phyloP scores from a whole-genome alignment of 768 basidiomycete genomes.

The Candolleomyces efflorescens region DNA sequence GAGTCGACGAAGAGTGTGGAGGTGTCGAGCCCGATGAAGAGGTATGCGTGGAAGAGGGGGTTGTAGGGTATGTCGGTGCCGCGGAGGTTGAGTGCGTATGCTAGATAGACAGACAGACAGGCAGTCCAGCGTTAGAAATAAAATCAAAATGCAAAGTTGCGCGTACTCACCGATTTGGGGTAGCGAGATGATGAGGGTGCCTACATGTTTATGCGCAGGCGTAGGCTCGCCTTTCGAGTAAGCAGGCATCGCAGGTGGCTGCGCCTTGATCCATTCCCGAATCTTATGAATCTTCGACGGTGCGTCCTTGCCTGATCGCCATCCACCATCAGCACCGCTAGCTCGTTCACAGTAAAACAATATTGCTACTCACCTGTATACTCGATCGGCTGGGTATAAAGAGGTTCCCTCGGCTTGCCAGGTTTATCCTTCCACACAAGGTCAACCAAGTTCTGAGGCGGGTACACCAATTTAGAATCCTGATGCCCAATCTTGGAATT shows the following conservation, averaged over 20 bases:
- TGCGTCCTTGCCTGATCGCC: conserved; percentile 51
- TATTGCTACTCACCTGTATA: conserved; percentile 48
- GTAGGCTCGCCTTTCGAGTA: conserved; percentile 63
- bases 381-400: conserved; percentile 67
- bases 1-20: conserved; percentile 75
- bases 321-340: no score
- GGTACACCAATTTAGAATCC: conserved; percentile 69
- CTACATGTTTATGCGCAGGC: conserved; percentile 58
- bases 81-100: conserved; percentile 85
- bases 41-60: conserved; percentile 87
- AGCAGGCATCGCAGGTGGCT: conserved; percentile 54
- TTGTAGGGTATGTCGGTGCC: conserved; percentile 90
- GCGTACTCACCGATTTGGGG: conserved; percentile 58
- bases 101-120: no score
- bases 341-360: no score
- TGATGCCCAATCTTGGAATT: conserved; percentile 49
- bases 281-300: conserved; percentile 65
- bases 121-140: not conserved
- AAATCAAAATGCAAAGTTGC: not conserved
- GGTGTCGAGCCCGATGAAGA: conserved; percentile 63
- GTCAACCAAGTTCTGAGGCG: conserved; percentile 81
- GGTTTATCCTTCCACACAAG: conserved; percentile 80
- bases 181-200: conserved; percentile 64
- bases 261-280: conserved; percentile 62
- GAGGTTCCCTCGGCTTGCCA: conserved; percentile 53